Evolutionary conservation across 2,329 filamentous ascomycete species (phyloP).

Genomic region (Lachnellula occidentalis): DNA sequence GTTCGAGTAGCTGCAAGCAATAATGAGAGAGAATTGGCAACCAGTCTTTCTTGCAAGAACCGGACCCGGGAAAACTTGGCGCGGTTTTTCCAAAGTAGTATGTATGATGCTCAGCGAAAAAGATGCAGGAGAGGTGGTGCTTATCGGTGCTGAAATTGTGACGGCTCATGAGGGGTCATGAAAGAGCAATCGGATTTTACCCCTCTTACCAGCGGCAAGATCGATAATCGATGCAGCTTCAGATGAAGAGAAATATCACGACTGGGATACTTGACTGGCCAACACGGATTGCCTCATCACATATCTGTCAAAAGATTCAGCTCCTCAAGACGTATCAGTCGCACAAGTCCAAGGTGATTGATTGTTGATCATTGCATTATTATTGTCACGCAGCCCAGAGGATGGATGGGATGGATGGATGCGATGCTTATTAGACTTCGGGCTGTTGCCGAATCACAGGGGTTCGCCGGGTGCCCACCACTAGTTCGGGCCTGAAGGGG

Average conservation of each 20-base stretch:
- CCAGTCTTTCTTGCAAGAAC: too few relatives aligned
- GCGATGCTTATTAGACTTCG: not conserved
- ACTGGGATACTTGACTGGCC: not conserved
- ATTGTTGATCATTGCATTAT: not conserved
- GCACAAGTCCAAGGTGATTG: not conserved
- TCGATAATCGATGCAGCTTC: too few relatives aligned
- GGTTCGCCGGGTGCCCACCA: not conserved
- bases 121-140: not conserved
- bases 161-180: not conserved
- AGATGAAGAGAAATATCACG: too few relatives aligned
- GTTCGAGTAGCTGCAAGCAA: too few relatives aligned
- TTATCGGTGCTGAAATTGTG: too few relatives aligned
- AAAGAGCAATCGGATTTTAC: not conserved
- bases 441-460: conserved; percentile 1
- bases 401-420: too few relatives aligned
- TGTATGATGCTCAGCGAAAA: too few relatives aligned
- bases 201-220: not conserved
- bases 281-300: not conserved
- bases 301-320: too few relatives aligned
- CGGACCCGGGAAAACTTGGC: not conserved
- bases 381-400: not conserved
- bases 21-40: too few relatives aligned
- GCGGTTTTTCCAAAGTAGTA: not conserved
- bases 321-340: not conserved
- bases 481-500: not conserved